Evolutionary conservation across 2,329 filamentous ascomycete genomes (phyloP).

Genomic region (Penicillium sp.): DNA sequence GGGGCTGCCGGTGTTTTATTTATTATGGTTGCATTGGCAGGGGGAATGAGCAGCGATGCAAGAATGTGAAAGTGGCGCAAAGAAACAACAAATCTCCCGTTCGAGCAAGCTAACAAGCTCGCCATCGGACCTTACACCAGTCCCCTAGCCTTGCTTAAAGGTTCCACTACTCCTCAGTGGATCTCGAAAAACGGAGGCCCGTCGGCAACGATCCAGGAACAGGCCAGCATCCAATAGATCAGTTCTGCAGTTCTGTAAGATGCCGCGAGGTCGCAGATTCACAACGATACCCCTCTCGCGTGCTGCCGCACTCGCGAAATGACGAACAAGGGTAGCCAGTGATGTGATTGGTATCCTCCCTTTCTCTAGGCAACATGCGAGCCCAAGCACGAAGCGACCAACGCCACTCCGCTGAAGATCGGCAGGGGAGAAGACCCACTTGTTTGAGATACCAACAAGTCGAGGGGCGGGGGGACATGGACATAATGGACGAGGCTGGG

Average conservation of each 20-base stretch:
- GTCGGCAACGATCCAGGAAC: constrained; percentile 14
- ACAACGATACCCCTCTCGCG: neutral
- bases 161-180: constrained; percentile 16
- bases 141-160: constrained; percentile 19
- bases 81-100: neutral
- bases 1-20: constrained; percentile 18
- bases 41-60: constrained; percentile 17
- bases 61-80: constrained; percentile 14
- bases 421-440: constrained; percentile 26
- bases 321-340: constrained; percentile 10
- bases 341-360: constrained; percentile 23
- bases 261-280: neutral
- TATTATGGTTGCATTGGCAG: constrained; percentile 31
- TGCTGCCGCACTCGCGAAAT: constrained; percentile 1
- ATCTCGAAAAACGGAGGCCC: constrained; percentile 15
- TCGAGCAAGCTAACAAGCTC: neutral
- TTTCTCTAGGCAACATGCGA: constrained; percentile 15
- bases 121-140: neutral
- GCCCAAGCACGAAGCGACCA: constrained; percentile 7
- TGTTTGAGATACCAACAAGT: constrained; percentile 2
- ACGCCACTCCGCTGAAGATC: constrained; percentile 15
- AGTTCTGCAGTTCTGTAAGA: neutral
- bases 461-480: neutral
- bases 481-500: neutral
- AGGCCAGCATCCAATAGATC: constrained; percentile 7